Conservation (phyloP, 495 filamentous ascomycete genomes). For the Xylaria castorea region DNA sequence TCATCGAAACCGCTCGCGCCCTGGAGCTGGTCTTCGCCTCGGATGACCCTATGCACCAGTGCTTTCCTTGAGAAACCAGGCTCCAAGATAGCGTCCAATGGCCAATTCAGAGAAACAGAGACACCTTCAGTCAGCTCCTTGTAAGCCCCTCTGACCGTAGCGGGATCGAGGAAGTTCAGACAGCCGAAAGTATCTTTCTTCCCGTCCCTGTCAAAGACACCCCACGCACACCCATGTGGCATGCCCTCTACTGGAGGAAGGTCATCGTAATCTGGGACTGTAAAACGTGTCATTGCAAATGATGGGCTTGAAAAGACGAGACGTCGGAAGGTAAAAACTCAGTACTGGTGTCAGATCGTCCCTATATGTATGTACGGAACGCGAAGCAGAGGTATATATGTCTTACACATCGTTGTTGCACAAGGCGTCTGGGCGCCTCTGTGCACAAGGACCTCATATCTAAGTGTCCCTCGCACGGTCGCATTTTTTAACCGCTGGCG, state of each 20-base stretch:
- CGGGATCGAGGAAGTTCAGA: slow-evolving; percentile 2
- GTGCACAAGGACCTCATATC: neutral
- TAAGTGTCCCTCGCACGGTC: neutral
- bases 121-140: slow-evolving; percentile 1
- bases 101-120: slow-evolving; percentile 9
- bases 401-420: neutral
- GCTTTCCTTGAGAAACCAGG: neutral
- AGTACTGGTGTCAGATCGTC: neutral
- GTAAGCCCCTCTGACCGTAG: neutral
- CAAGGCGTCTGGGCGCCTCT: neutral
- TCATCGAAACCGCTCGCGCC: neutral
- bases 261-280: slow-evolving; percentile 8
- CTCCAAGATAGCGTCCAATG: neutral
- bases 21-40: neutral
- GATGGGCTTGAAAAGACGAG: neutral
- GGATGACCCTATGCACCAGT: neutral
- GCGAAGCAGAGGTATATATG: neutral
- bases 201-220: neutral
- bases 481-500: neutral
- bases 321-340: neutral
- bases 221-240: slow-evolving; percentile 10
- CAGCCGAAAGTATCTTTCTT: slow-evolving; percentile 3
- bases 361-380: neutral
- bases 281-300: neutral
- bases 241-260: slow-evolving; percentile 2